phyloP scores from a whole-genome alignment of 371 early-diverging fungal genomes.

The Encephalitozoon romaleae region DNA sequence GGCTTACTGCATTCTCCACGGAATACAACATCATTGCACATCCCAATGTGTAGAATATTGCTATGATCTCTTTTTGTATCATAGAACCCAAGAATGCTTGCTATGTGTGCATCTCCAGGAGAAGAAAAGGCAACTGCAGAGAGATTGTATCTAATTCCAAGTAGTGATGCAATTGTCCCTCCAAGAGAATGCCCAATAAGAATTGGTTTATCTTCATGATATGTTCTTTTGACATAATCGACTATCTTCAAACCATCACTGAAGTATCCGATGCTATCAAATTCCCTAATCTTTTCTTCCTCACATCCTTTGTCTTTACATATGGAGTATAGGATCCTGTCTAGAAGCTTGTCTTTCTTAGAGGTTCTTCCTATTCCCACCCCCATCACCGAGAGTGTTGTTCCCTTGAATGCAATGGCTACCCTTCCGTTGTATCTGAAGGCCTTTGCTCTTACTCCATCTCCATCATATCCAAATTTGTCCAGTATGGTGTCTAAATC shows the following conservation, averaged over 20 bases:
- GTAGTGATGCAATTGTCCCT: slow-evolving; percentile 60
- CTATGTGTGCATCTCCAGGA: slow-evolving; percentile 49
- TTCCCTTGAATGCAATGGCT: slow-evolving; percentile 43
- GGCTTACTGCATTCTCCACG: slow-evolving; percentile 26
- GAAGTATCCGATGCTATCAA: slow-evolving; percentile 18
- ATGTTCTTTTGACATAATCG: neutral
- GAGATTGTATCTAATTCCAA: slow-evolving; percentile 32
- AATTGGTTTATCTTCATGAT: slow-evolving; percentile 34
- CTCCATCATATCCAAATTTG: slow-evolving; percentile 7
- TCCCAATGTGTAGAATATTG: slow-evolving; percentile 33
- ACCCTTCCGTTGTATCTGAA: slow-evolving; percentile 1
- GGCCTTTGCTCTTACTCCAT: slow-evolving; percentile 29
- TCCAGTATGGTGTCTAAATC: neutral
- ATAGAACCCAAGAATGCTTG: neutral
- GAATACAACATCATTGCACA: slow-evolving; percentile 42
- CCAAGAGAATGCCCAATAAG: slow-evolving; percentile 62
- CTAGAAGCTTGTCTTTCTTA: slow-evolving; percentile 21
- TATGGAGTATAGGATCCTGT: slow-evolving; percentile 28
- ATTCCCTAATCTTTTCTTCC: neutral
- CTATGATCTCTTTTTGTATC: neutral
- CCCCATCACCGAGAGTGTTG: slow-evolving; percentile 28
- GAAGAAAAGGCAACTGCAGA: slow-evolving; percentile 46
- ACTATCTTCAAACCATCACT: neutral
- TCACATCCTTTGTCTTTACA: slow-evolving; percentile 10
- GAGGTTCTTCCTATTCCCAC: slow-evolving; percentile 8